Base-by-base conservation (phyloP, 139 green algal genomes). In the Desmodesmus armatus region DNA sequence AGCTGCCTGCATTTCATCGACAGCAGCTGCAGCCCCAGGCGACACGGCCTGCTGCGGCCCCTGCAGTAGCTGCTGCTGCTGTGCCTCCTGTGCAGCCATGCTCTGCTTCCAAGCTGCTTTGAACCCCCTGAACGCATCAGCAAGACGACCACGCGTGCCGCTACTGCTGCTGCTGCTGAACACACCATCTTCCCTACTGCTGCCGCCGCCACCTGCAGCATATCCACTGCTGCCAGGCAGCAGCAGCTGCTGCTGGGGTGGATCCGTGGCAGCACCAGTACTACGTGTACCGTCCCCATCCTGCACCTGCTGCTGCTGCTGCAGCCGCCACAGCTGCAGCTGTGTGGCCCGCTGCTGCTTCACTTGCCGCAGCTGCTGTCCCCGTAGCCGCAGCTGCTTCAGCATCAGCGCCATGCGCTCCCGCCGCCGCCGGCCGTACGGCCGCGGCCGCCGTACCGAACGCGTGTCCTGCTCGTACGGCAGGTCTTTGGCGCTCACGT, bases 401-500 rank as follows among this genome's bases (percentile, higher is more conserved):
- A 82, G 53, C 37, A 58, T 5, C 76, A 72, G 53, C 76, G 71
- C 40, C 15, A 40, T 55, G 23, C 55, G 53, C 37, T 82, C 76
- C 9, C 76, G 37, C 3, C 76, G 35, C 11, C 37, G 29, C 55
- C 49, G 37, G 25, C 55, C 40, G 7, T 35, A 25, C 3, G 75
- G 4, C 75, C 39, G 35, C 11, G 76, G 76, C 37, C 71, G 55
- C 19, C 55, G 35, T 23, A 82, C 11, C 25, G 55, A 41, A 0
- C 76, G 35, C 23, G 49, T 65, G 33, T 60, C 49, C 33, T 71
- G 53, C 37, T 31, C 55, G 13, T 82, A 82, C 7, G 76, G 55
- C 27, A 53, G 27, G 25, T 82, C 76, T 39, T 82, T 72, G 33
- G 40, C 33, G 3, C 31, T 71, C 3, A 58, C 53, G 1, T n/a